Percentiles rank a stretch among this genome's conserved stretches.
phyloP scores from a whole-genome alignment of 108 stramenopile genomes.

The Skeletonema tropicum region DNA sequence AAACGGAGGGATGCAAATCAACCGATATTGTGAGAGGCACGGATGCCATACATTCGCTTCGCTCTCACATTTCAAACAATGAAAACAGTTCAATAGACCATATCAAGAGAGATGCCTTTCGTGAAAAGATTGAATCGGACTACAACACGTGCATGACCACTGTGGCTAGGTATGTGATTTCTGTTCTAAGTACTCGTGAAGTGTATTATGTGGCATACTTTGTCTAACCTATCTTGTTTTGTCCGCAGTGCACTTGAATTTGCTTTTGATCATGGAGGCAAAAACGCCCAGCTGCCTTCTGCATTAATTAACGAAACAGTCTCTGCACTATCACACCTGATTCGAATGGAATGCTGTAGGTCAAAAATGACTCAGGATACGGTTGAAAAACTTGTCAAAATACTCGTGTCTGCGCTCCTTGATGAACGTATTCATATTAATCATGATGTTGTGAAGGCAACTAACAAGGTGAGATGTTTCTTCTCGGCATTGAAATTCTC shows the following conservation, averaged over 20 bases:
- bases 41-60: not conserved
- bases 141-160: not conserved
- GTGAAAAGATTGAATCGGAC: slow-evolving; percentile 6
- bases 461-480: slow-evolving; percentile 66
- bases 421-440: slow-evolving; percentile 64
- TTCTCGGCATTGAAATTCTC: not conserved
- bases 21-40: not conserved
- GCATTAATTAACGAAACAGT: slow-evolving; percentile 68
- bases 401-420: slow-evolving; percentile 63
- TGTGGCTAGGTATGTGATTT: not conserved
- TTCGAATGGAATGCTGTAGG: slow-evolving; percentile 50
- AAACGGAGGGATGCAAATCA: not conserved
- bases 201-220: not conserved
- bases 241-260: slow-evolving; percentile 56
- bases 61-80: not conserved
- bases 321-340: slow-evolving; percentile 62
- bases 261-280: slow-evolving; percentile 54
- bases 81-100: not conserved
- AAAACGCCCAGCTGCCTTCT: slow-evolving; percentile 57
- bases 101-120: not conserved
- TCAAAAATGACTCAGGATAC: slow-evolving; percentile 51
- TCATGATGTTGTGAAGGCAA: slow-evolving; percentile 55
- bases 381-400: slow-evolving; percentile 55
- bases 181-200: not conserved
- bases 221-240: not conserved